Evolutionary conservation across 305 asterid species (phyloP), one percentile per base, ranked within the genome.

Genomic region (Stenogyne calaminthoides): DNA sequence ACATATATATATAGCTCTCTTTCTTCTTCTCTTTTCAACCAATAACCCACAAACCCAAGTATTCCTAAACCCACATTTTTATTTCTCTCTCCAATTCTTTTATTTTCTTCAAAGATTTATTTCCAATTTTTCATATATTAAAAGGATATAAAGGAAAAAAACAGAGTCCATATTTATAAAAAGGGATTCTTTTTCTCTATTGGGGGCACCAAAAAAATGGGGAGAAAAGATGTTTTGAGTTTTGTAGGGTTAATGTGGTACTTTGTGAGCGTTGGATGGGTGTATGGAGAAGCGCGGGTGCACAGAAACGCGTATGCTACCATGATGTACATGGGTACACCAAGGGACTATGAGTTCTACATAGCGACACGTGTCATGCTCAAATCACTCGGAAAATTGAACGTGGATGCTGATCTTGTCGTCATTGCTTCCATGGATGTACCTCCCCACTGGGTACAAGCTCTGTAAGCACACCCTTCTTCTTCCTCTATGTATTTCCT

Each of bases 261-360:
- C 46, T 11, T 75, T 37, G 2, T 65, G 51, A 27, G 63, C 22
- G 16, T 52, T 0, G 61, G 16, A 7, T 7, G n/a, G 3, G 59
- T 58, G 44, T 51, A 55, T 1, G 75, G 51, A 0, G 65, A 52
- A n/a, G 64, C 71, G 19, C 9, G 22, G 62, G 80, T 52, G 67
- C 88, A 88, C 74, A 77, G 74, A 44, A 83, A 87, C 80, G 98
- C 98, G 0, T 94, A 94, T 75, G 97, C 96, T 2, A 91, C 98
- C 7, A 94, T 94, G 97, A 91, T 94, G 97, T 94, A 94, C 39
- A 91, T 91, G 98, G 98, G 98, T 0, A 94, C 98, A 5, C 97
- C 98, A 0, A 80, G 98, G 55, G 98, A 94, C 71, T 94, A 93
- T 76, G 98, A 94, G 75, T 94, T 91, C 87, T 94, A 94, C 72